Evolutionary conservation across 2,329 filamentous ascomycete species (phyloP).

Genomic region (Xylaria arbuscula): DNA sequence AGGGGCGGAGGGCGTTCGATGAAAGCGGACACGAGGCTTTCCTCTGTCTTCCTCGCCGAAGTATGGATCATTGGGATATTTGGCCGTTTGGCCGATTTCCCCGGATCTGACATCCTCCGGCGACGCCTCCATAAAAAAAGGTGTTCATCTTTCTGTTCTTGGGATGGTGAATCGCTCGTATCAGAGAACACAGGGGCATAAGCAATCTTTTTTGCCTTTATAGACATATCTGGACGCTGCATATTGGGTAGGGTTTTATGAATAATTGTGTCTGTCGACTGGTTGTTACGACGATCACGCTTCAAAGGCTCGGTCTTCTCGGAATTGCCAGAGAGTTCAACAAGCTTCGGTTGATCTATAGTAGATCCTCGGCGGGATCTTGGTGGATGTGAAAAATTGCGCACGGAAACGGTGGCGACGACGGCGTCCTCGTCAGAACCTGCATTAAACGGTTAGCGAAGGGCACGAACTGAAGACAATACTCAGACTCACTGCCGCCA

Average conservation of each 20-base stretch:
- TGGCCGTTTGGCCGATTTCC: constrained; percentile 34
- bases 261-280: constrained; percentile 48
- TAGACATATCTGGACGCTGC: constrained; percentile 12
- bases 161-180: constrained; percentile 21
- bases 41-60: constrained; percentile 39
- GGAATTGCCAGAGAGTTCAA: constrained; percentile 16
- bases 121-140: constrained; percentile 51
- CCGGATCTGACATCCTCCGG: constrained; percentile 45
- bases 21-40: constrained; percentile 35
- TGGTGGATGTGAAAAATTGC: constrained; percentile 42
- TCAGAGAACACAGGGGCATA: constrained; percentile 27
- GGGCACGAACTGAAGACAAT: background rate
- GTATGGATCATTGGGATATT: constrained; percentile 28
- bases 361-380: constrained; percentile 22
- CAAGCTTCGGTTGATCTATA: constrained; percentile 16
- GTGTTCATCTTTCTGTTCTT: constrained; percentile 39
- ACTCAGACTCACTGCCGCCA: constrained; percentile 39
- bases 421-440: constrained; percentile 34
- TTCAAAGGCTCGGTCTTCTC: constrained; percentile 32
- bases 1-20: constrained; percentile 22
- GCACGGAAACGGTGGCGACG: constrained; percentile 25
- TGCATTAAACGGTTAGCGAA: constrained; percentile 26
- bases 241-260: constrained; percentile 39
- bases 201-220: constrained; percentile 13
- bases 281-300: constrained; percentile 24